phyloP scores from a whole-genome alignment of 176 grass and related monocot genomes.

The Triticum dicoccoides region DNA sequence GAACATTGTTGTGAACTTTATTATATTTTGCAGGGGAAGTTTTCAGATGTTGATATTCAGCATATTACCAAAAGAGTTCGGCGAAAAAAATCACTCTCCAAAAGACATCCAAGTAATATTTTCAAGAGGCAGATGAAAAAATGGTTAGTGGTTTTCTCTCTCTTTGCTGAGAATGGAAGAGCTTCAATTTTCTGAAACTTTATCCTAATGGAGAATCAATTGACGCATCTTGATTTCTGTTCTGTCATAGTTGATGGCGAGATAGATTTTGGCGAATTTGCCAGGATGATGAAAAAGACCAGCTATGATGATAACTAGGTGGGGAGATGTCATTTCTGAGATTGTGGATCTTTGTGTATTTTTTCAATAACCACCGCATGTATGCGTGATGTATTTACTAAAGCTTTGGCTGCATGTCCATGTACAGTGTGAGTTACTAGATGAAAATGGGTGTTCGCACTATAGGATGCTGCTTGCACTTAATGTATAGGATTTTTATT shows the following conservation, averaged over 20 bases:
- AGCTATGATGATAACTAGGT: slow-evolving; percentile 51
- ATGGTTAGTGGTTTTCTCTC: slow-evolving; percentile 40
- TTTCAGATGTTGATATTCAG: too few species aligned
- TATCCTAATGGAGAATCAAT: background rate
- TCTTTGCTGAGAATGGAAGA: background rate
- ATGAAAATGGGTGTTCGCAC: background rate
- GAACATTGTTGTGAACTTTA: too few species aligned
- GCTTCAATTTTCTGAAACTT: background rate
- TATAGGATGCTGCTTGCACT: background rate
- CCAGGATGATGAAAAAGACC: slow-evolving; percentile 74
- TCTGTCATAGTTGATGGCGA: slow-evolving; percentile 64
- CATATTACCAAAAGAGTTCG: too few species aligned
- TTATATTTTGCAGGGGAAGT: too few species aligned
- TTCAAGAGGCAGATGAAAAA: background rate
- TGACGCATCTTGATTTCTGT: background rate
- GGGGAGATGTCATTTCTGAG: background rate
- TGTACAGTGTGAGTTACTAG: background rate
- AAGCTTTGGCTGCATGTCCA: background rate
- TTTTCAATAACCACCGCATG: background rate
- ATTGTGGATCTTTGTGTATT: background rate
- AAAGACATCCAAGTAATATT: too few species aligned
- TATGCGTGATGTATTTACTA: background rate
- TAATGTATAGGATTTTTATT: background rate
- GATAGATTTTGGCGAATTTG: slow-evolving; percentile 72
- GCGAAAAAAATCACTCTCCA: too few species aligned